These are phyloP conservation scores for Torulaspora maleeae DNA, from an alignment of 805 yeast species.

Conservation along the genomic window DNA sequence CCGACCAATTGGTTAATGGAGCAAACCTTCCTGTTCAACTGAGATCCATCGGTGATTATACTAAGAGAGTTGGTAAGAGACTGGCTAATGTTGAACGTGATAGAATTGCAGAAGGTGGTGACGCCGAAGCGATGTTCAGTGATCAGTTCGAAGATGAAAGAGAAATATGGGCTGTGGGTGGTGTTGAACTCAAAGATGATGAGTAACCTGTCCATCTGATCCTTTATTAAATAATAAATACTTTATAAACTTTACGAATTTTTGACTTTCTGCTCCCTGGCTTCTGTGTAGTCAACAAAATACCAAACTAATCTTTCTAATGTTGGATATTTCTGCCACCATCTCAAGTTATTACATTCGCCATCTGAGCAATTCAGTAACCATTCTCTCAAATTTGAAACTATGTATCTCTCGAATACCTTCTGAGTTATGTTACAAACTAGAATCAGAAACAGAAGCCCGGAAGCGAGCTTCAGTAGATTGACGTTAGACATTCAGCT, in stretches of 20 bases:
- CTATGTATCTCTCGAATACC: constrained; percentile 8
- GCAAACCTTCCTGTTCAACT: constrained; percentile 50
- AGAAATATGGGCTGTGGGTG: constrained; percentile 87
- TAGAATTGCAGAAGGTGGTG: constrained; percentile 85
- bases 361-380: constrained; percentile 19
- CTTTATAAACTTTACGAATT: background rate
- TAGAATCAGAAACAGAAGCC: constrained; percentile 8
- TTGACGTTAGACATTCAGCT: background rate
- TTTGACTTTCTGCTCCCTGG: background rate
- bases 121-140: constrained; percentile 74
- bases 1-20: constrained; percentile 35
- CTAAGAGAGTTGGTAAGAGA: constrained; percentile 83
- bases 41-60: constrained; percentile 82
- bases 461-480: constrained; percentile 5
- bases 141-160: constrained; percentile 81
- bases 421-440: constrained; percentile 13
- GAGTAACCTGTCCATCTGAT: constrained; percentile 10
- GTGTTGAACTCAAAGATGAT: constrained; percentile 44
- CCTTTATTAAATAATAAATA: background rate
- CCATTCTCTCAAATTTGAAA: constrained; percentile 9
- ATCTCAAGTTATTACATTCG: constrained; percentile 17
- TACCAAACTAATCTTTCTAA: constrained; percentile 27
- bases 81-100: constrained; percentile 85
- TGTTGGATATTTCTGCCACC: constrained; percentile 31
- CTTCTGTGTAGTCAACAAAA: constrained; percentile 20